Conservation (phyloP, 2,329 filamentous ascomycete species). For the Colletotrichum lupini region DNA sequence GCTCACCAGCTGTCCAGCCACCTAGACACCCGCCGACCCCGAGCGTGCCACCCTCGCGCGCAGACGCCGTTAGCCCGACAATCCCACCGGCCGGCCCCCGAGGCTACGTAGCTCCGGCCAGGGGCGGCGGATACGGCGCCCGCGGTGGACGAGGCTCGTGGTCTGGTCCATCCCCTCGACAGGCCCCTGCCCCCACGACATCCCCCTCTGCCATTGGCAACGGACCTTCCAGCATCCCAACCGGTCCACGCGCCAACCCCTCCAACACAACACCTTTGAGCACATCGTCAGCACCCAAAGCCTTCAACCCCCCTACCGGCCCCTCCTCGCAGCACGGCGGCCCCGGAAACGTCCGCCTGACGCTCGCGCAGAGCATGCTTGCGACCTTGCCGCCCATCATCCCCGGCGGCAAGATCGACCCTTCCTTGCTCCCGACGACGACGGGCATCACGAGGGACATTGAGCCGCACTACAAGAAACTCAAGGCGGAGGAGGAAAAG, state of each 20-base stretch:
- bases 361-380: conserved; percentile 64
- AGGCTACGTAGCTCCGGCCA: conserved; percentile 59
- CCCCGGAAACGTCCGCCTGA: conserved; percentile 49
- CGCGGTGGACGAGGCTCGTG: conserved; percentile 61
- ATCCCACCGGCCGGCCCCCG: conserved; percentile 65
- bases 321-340: conserved; percentile 54
- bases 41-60: conserved; percentile 43
- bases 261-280: conserved; percentile 51
- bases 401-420: conserved; percentile 66
- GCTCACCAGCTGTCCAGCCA: conserved; percentile 48
- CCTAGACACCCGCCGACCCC: conserved; percentile 49
- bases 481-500: conserved; percentile 69
- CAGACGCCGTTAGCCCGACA: conserved; percentile 57
- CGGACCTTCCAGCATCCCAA: conserved; percentile 57
- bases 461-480: conserved; percentile 63
- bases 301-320: conserved; percentile 69
- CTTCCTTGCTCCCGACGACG: conserved; percentile 53
- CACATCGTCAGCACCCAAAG: conserved; percentile 49
- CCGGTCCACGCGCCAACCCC: conserved; percentile 55
- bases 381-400: conserved; percentile 62
- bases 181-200: conserved; percentile 45
- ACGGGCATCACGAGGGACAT: conserved; percentile 63
- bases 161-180: conserved; percentile 43
- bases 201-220: conserved; percentile 51
- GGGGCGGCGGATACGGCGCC: conserved; percentile 55